Evolutionary conservation across 2,329 filamentous ascomycete genomes (phyloP), one percentile per base, ranked within the genome.

Genomic region (Pseudomassariella vexata): DNA sequence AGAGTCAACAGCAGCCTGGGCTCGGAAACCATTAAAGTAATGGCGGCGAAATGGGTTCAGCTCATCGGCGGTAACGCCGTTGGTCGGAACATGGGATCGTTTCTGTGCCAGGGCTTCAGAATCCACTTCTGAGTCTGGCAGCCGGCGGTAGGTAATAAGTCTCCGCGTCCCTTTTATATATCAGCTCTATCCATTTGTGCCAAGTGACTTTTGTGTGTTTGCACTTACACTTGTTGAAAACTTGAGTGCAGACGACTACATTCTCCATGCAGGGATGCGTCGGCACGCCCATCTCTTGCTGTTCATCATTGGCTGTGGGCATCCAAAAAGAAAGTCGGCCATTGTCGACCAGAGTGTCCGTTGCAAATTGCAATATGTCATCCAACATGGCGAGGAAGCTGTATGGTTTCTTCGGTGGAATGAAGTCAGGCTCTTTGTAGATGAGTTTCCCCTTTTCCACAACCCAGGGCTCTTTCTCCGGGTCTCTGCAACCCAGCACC

Each of bases 251-350:
- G 19, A 88, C 74, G 25, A 73, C 79, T 14, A 88, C 71, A 16
- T 90, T 63, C 47, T 83, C 73, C 10, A 98, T 62, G 36, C 74
- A 76, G 0, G 84, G 82, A 53, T 96, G 87, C 14, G 68, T 71
- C 0, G 90, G 90, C 10, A 90, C 72, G 0, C 76, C 68, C 15
- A 95, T 76, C 51, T 90, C 84, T 36, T 82, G 74, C 28, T 86
- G 73, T 45, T 87, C 75, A 38, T 85, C 80, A 50, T 86, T 88
- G 18, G 87, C 82, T 0, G 88, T 94, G 0, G 92, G 92, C 85
- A 96, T 94, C 92, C 92, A 98, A 66, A 98, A 94, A 6, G 84
- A 85, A 8, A 98, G 57, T 18, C 92, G 71, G 0, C 87, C 92
- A 40, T 77, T 62, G 32, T 86, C 79, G 6, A 95, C 85, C 1